Conservation (phyloP, 2,329 filamentous ascomycete genomes). For the Emmonsiellopsis sp. region DNA sequence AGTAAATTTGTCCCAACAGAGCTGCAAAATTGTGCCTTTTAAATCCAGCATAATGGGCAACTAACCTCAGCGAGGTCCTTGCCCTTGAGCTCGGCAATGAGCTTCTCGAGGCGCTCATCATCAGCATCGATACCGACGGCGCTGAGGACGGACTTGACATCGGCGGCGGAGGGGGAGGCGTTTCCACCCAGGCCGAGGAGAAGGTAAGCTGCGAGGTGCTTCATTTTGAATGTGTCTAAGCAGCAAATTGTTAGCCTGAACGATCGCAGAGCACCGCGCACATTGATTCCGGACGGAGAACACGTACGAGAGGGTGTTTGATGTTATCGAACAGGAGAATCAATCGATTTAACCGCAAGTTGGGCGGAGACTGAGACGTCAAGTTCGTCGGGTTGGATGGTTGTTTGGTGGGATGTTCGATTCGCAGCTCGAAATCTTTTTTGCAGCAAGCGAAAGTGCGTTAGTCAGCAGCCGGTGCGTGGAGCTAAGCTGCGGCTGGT, state of each 20-base stretch:
- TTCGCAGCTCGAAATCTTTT: neutral
- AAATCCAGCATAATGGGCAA: constrained; percentile 10
- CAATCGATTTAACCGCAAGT: constrained; percentile 99
- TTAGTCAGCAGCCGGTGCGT: neutral
- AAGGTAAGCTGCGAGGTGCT: constrained; percentile 99
- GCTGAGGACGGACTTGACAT: constrained; percentile 82
- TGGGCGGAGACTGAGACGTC: constrained; percentile 99
- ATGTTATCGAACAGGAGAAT: constrained; percentile 46
- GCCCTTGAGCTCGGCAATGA: constrained; percentile 66
- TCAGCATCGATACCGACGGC: constrained; percentile 95
- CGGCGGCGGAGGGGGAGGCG: constrained; percentile 70
- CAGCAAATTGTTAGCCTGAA: constrained; percentile 1
- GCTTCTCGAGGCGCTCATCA: constrained; percentile 70
- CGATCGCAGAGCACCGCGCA: neutral
- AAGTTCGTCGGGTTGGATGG: constrained; percentile 53
- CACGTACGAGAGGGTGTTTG: constrained; percentile 3
- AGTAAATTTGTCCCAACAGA: constrained; percentile 16
- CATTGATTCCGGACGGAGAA: neutral
- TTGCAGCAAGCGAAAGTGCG: constrained; percentile 3
- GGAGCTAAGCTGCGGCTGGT: neutral
- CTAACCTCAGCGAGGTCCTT: constrained; percentile 80
- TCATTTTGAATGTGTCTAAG: constrained; percentile 64
- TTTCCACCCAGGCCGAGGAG: constrained; percentile 93
- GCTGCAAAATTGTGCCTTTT: neutral
- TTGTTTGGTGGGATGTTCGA: neutral